These are phyloP conservation scores for Colletotrichum costaricense DNA, from an alignment of 2,329 filamentous ascomycete species.

Conservation along the genomic window DNA sequence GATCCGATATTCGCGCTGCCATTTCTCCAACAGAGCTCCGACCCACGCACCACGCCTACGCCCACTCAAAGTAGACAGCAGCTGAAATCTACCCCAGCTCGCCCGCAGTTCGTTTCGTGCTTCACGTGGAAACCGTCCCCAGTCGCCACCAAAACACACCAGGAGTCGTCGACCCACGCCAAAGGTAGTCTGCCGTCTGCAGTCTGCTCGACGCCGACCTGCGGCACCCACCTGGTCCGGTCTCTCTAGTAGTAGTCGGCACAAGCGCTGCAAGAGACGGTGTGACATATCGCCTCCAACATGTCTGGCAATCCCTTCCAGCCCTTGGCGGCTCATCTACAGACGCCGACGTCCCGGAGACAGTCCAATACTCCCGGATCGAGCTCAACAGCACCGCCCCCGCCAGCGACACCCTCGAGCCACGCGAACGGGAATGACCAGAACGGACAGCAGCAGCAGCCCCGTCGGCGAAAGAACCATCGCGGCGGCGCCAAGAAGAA, in stretches of 20 bases:
- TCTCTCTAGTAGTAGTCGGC: constrained; percentile 3
- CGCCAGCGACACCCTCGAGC: constrained; percentile 17
- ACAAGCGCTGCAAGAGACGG: constrained; percentile 21
- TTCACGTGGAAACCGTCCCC: constrained; percentile 31
- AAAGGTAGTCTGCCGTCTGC: constrained; percentile 7
- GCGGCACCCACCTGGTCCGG: constrained; percentile 13
- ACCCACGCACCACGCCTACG: neutral
- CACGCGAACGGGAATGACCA: constrained; percentile 25
- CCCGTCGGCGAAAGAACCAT: constrained; percentile 72
- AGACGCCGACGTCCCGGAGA: constrained; percentile 20
- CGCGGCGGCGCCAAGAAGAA: constrained; percentile 84
- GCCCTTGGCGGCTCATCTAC: constrained; percentile 38
- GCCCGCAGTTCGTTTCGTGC: constrained; percentile 6
- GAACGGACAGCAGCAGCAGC: constrained; percentile 33
- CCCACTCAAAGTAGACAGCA: constrained; percentile 11
- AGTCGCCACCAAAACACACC: constrained; percentile 27
- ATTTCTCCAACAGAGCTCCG: constrained; percentile 12
- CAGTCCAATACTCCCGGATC: constrained; percentile 27
- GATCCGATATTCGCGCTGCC: constrained; percentile 2
- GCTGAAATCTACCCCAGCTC: constrained; percentile 1
- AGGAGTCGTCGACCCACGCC: constrained; percentile 18
- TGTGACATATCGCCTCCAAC: constrained; percentile 24
- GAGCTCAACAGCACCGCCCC: constrained; percentile 32
- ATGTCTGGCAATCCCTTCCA: constrained; percentile 49
- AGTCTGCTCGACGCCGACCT: constrained; percentile 17